Percentiles rank a stretch among this genome's conserved stretches.
Conservation (phyloP, 106 monocot species). For the Agapanthus africanus region DNA sequence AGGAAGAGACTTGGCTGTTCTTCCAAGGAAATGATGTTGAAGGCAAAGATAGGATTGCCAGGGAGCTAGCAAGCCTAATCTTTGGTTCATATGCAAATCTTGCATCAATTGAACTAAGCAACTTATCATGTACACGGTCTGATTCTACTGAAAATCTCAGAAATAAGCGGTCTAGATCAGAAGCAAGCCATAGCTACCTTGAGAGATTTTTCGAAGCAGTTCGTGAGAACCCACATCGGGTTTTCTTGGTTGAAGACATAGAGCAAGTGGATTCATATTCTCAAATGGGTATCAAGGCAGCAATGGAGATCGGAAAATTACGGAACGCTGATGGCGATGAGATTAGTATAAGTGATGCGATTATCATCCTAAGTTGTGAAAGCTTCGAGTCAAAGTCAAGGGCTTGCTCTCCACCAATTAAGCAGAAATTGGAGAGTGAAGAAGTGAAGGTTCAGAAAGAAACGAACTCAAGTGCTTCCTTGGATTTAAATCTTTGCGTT, state of each 20-base stretch:
- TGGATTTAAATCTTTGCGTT: conserved; percentile 80
- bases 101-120: conserved; percentile 13
- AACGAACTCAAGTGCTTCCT: conserved; percentile 6
- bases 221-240: conserved; percentile 60
- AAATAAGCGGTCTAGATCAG: conserved; percentile 57
- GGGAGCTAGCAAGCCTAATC: conserved; percentile 13
- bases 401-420: conserved; percentile 50
- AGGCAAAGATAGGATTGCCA: conserved; percentile 42
- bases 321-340: conserved; percentile 26
- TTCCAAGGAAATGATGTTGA: conserved; percentile 70
- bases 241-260: conserved; percentile 72
- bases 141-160: conserved; percentile 35
- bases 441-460: no score
- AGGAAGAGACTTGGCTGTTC: conserved; percentile 68
- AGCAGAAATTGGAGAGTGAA: conserved; percentile 36
- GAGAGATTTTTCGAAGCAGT: conserved; percentile 56
- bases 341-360: conserved; percentile 50
- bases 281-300: conserved; percentile 34
- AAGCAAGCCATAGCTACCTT: conserved; percentile 29
- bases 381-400: conserved; percentile 75
- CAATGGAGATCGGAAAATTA: conserved; percentile 60
- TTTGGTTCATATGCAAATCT: conserved; percentile 15
- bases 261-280: conserved; percentile 55
- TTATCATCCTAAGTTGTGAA: conserved; percentile 76
- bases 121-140: conserved; percentile 27